These are phyloP conservation scores for Pseudoturritis turrita DNA, from an alignment of 345 rosid species.

Conservation along the genomic window DNA sequence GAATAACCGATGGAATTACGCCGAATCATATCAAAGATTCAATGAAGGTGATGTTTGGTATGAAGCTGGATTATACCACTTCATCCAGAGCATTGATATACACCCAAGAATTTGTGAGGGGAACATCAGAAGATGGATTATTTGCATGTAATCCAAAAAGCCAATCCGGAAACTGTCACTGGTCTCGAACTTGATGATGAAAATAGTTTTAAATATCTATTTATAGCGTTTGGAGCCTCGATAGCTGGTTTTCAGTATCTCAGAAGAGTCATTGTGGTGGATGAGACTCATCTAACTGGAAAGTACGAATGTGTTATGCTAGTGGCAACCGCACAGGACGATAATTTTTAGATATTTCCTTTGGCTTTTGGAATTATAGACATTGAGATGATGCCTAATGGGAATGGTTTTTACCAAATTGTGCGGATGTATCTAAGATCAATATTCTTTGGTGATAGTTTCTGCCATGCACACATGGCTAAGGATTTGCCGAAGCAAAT, in stretches of 20 bases:
- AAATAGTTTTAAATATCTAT: not conserved
- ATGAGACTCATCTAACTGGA: not conserved
- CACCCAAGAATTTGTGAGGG: not conserved
- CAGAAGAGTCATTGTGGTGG: not conserved
- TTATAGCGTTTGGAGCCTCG: not conserved
- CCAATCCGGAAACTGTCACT: not conserved
- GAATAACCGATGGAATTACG: too few species aligned
- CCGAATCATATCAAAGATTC: too few species aligned
- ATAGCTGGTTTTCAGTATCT: not conserved
- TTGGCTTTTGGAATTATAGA: not conserved
- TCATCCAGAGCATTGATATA: not conserved
- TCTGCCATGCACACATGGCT: not conserved
- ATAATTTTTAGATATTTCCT: not conserved
- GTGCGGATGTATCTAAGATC: not conserved
- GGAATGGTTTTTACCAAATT: not conserved
- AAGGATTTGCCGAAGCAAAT: conserved; percentile 53
- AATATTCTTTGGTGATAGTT: not conserved
- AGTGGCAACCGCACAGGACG: not conserved
- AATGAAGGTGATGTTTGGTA: not conserved
- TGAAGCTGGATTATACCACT: not conserved
- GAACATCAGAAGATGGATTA: not conserved
- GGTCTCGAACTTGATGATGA: not conserved
- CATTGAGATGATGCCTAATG: not conserved
- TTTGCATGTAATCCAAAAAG: not conserved
- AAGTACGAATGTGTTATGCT: not conserved